Conservation (phyloP, 176 grass and related monocot species). For the Tuctoria greenei region DNA sequence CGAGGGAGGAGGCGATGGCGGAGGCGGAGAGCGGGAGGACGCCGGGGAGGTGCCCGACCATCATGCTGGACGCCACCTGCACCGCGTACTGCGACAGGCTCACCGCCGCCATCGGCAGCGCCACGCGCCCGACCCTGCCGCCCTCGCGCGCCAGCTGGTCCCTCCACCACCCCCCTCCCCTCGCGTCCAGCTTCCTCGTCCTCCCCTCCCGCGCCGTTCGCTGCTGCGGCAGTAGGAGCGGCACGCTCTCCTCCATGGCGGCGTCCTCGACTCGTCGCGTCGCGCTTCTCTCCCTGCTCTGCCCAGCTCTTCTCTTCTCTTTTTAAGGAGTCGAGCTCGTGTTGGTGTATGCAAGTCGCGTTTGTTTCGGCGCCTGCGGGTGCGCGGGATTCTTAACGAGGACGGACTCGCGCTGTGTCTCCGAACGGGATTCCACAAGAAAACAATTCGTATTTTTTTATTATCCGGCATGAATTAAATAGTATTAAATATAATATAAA, state of each 20-base stretch:
- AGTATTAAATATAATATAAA: too few species aligned
- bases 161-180: constrained; percentile 37
- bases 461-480: neutral
- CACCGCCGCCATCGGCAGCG: constrained; percentile 58
- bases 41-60: constrained; percentile 87
- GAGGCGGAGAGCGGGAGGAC: constrained; percentile 69
- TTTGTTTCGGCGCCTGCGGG: neutral
- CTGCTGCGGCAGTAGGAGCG: constrained; percentile 16
- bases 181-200: neutral
- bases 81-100: constrained; percentile 56
- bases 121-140: constrained; percentile 46
- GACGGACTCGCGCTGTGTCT: constrained; percentile 23
- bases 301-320: neutral
- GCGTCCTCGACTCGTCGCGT: neutral
- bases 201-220: neutral
- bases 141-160: constrained; percentile 32
- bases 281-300: neutral
- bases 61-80: constrained; percentile 91
- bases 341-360: constrained; percentile 14
- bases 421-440: constrained; percentile 9
- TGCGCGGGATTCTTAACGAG: constrained; percentile 24
- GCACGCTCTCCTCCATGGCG: constrained; percentile 41
- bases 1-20: constrained; percentile 82
- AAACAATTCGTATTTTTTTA: neutral
- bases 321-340: neutral